Conservation (phyloP, 495 filamentous ascomycete genomes). For the Baudoinia panamericana region DNA sequence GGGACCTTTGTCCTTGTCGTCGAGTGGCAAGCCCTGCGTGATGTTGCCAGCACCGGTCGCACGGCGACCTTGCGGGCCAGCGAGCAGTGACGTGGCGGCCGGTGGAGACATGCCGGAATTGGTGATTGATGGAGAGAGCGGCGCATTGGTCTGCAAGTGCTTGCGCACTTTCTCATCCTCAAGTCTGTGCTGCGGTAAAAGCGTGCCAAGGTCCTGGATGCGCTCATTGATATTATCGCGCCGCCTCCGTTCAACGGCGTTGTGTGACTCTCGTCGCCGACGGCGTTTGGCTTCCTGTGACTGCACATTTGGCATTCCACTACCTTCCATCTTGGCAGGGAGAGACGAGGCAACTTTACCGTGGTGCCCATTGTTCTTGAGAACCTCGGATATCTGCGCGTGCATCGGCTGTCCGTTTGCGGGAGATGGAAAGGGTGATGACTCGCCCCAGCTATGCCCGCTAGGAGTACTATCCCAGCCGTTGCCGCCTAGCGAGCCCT, state of each 20-base stretch:
- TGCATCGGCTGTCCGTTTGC: constrained; percentile 33
- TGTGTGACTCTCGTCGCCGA: constrained; percentile 84
- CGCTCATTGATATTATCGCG: constrained; percentile 98
- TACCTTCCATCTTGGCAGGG: constrained; percentile 53
- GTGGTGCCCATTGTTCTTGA: constrained; percentile 51
- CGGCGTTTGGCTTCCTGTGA: constrained; percentile 88
- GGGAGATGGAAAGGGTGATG: constrained; percentile 52
- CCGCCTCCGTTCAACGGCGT: constrained; percentile 84
- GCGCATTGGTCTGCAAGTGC: constrained; percentile 77
- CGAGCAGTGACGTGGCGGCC: constrained; percentile 79
- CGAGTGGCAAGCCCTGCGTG: constrained; percentile 75
- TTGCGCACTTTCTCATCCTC: constrained; percentile 97
- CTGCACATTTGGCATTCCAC: constrained; percentile 38
- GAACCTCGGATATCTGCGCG: constrained; percentile 53
- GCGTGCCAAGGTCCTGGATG: constrained; percentile 87
- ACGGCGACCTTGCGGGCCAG: constrained; percentile 68
- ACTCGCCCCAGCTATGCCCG: constrained; percentile 59
- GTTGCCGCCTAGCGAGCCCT: constrained; percentile 13
- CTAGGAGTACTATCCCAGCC: constrained; percentile 69
- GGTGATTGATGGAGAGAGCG: constrained; percentile 65
- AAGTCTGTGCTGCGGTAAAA: constrained; percentile 82
- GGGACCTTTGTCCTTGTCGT: constrained; percentile 96
- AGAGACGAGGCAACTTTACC: constrained; percentile 45
- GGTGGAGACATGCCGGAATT: constrained; percentile 45
- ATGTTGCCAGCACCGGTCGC: constrained; percentile 64